Conservation (phyloP, 2,329 filamentous ascomycete genomes). For the Fusarium nodosum region DNA sequence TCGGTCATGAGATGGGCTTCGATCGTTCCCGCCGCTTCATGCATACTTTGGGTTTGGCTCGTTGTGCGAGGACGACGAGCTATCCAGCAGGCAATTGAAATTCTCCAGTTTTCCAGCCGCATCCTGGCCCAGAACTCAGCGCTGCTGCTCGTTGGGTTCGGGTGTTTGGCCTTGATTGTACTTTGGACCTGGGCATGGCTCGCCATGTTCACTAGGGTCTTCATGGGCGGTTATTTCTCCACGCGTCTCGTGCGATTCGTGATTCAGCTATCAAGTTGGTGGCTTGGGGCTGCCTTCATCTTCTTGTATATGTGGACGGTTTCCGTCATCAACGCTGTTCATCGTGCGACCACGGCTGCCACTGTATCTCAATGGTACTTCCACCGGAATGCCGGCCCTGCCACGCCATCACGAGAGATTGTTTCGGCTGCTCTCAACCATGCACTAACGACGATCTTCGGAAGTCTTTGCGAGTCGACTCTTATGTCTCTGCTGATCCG, state of each 20-base stretch:
- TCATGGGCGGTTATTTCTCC: conserved; percentile 89
- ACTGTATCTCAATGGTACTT: conserved; percentile 99
- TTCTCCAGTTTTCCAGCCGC: conserved; percentile 91
- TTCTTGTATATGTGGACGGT: conserved; percentile 97
- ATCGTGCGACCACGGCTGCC: conserved; percentile 91
- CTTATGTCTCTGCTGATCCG: conserved; percentile 84
- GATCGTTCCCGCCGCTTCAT: conserved; percentile 78
- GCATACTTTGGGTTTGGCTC: conserved; percentile 85
- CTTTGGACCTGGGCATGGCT: conserved; percentile 97
- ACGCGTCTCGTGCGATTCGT: conserved; percentile 75
- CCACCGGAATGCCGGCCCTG: conserved; percentile 85
- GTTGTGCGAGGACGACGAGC: conserved; percentile 84
- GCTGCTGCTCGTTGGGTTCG: conserved; percentile 85
- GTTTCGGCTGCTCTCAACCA: conserved; percentile 87
- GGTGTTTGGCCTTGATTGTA: conserved; percentile 79
- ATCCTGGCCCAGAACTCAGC: conserved; percentile 89
- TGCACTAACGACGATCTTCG: conserved; percentile 87
- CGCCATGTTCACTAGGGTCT: conserved; percentile 94
- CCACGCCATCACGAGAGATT: conserved; percentile 82
- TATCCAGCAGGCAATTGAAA: conserved; percentile 84
- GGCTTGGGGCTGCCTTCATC: conserved; percentile 92
- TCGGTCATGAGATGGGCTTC: conserved; percentile 89
- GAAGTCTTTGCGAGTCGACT: conserved; percentile 90
- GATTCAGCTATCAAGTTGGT: conserved; percentile 91
- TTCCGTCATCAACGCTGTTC: conserved; percentile 86